These are phyloP conservation scores for Vaucheria bursata DNA, from an alignment of 352 stramenopile species.

Conservation along the genomic window DNA sequence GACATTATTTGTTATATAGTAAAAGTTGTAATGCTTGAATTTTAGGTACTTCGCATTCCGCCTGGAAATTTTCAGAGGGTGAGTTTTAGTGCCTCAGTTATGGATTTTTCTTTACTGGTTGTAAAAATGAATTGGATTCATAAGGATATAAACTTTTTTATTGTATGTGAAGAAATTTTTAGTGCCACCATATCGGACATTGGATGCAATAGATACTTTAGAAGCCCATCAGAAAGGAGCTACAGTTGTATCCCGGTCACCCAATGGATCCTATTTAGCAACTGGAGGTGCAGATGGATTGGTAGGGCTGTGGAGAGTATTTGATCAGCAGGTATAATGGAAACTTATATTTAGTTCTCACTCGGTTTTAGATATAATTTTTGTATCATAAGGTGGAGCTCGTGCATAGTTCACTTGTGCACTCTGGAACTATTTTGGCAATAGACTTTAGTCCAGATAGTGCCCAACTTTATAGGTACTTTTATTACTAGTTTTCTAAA, in stretches of 20 bases:
- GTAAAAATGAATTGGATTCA: too few species aligned
- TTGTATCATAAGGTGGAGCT: constrained; percentile 47
- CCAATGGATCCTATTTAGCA: constrained; percentile 36
- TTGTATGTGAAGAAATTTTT: not conserved
- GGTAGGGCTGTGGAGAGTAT: constrained; percentile 39
- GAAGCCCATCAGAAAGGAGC: constrained; percentile 41
- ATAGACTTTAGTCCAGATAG: constrained; percentile 33
- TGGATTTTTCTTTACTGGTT: too few species aligned
- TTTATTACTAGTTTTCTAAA: too few species aligned
- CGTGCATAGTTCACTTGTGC: constrained; percentile 32
- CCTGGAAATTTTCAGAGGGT: too few species aligned
- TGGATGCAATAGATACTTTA: constrained; percentile 21
- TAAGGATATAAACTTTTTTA: too few species aligned
- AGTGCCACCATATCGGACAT: not conserved
- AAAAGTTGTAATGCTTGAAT: not conserved
- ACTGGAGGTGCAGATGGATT: constrained; percentile 42
- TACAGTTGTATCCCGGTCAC: constrained; percentile 31
- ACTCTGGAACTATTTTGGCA: constrained; percentile 33
- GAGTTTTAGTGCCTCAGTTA: too few species aligned
- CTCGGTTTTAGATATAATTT: too few species aligned
- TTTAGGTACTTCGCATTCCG: too few species aligned
- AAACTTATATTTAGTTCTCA: not conserved
- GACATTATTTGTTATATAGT: not conserved
- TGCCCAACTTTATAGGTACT: constrained; percentile 26
- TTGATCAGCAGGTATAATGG: constrained; percentile 36